Conservation (phyloP, 2,329 filamentous ascomycete species). For the Lachnellula occidentalis region DNA sequence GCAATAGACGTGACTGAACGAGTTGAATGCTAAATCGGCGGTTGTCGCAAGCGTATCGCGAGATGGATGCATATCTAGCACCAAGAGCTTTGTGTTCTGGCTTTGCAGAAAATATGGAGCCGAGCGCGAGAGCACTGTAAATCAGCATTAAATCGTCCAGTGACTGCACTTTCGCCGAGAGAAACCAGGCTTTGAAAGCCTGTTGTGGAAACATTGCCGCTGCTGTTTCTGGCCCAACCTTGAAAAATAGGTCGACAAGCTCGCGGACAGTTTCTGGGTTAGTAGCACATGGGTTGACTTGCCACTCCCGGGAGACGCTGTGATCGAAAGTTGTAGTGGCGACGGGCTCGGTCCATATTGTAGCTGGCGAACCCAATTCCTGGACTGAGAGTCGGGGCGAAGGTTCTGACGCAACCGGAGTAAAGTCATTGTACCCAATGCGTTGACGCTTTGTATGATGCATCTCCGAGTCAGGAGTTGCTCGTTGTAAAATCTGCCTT, state of each 20-base stretch:
- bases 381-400: slow-evolving; percentile 24
- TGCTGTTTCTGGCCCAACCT: slow-evolving; percentile 47
- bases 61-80: slow-evolving; percentile 47
- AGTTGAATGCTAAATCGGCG: slow-evolving; percentile 55
- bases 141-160: slow-evolving; percentile 53
- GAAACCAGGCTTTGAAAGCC: slow-evolving; percentile 50
- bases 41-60: slow-evolving; percentile 50
- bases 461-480: slow-evolving; percentile 26
- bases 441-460: slow-evolving; percentile 29
- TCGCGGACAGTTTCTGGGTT: slow-evolving; percentile 45
- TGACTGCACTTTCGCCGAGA: slow-evolving; percentile 40
- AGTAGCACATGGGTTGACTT: slow-evolving; percentile 45
- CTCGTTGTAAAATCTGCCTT: slow-evolving; percentile 19
- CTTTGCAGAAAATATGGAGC: slow-evolving; percentile 47
- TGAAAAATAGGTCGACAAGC: slow-evolving; percentile 51
- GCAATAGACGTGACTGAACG: slow-evolving; percentile 60
- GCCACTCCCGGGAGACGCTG: slow-evolving; percentile 21
- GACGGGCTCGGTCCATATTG: slow-evolving; percentile 18
- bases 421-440: slow-evolving; percentile 27
- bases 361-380: slow-evolving; percentile 19
- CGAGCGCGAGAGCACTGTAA: slow-evolving; percentile 54
- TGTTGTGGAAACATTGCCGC: slow-evolving; percentile 51
- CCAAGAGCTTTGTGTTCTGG: slow-evolving; percentile 40
- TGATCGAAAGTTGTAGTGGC: slow-evolving; percentile 12
- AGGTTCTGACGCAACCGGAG: slow-evolving; percentile 28